These are phyloP conservation scores for Umbelopsis ramanniana DNA, from an alignment of 192 early-diverging fungal species.

Conservation along the genomic window DNA sequence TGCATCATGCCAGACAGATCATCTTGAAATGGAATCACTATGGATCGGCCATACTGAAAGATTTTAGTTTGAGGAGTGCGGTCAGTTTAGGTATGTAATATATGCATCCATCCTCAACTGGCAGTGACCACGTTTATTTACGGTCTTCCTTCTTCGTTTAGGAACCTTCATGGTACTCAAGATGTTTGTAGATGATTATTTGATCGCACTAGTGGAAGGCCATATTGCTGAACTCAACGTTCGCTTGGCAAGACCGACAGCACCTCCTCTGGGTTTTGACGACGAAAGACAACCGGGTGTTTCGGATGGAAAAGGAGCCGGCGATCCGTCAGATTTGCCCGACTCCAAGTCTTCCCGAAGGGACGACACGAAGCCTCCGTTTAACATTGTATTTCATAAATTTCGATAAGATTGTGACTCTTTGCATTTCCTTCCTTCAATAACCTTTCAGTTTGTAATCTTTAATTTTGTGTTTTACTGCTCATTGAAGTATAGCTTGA, in stretches of 20 bases:
- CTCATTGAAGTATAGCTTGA: no score
- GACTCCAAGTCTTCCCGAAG: not conserved
- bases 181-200: conserved; percentile 55
- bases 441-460: not conserved
- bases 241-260: conserved; percentile 15
- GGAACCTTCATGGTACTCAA: conserved; percentile 45
- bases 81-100: conserved; percentile 39
- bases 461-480: not conserved
- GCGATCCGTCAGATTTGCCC: not conserved
- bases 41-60: conserved; percentile 42
- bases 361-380: not conserved
- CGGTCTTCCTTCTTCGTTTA: not conserved
- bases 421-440: not conserved
- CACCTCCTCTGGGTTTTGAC: not conserved
- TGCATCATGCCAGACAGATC: conserved; percentile 49
- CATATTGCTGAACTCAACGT: conserved; percentile 48
- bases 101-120: not conserved
- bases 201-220: conserved; percentile 54
- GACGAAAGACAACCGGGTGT: not conserved
- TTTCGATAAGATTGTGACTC: not conserved
- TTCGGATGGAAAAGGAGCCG: not conserved
- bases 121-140: not conserved
- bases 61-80: conserved; percentile 43
- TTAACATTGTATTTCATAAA: conserved; percentile 8
- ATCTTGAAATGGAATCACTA: conserved; percentile 56